phyloP scores from a whole-genome alignment of 2,329 filamentous ascomycete species.

The Juglanconis sp. region DNA sequence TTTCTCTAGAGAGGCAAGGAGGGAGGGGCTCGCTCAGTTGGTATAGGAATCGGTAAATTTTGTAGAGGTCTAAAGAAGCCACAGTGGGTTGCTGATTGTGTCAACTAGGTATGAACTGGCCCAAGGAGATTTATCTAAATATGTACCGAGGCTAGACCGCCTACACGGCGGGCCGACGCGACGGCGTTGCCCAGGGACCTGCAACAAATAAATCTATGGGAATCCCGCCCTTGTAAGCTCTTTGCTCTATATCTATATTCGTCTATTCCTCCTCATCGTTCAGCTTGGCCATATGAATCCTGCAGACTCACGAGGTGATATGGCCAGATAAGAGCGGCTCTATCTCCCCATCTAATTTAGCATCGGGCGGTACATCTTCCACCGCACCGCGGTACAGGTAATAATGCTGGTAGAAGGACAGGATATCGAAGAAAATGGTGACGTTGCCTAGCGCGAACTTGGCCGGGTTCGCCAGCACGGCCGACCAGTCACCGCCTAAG shows the following conservation, averaged over 20 bases:
- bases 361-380: slow-evolving; percentile 1
- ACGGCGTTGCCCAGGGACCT: no score
- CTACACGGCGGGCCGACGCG: no score
- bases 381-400: slow-evolving; percentile 12
- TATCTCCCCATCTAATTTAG: neutral
- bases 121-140: no score
- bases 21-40: no score
- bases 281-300: neutral
- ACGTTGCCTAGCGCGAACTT: slow-evolving; percentile 15
- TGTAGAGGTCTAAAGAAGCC: no score
- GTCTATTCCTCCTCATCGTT: neutral
- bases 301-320: neutral
- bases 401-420: slow-evolving; percentile 8
- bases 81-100: no score
- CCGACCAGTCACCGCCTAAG: slow-evolving; percentile 2
- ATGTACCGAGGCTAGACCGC: no score
- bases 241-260: neutral
- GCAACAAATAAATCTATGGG: no score
- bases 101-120: no score
- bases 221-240: no score
- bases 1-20: no score
- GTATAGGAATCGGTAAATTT: no score
- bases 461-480: slow-evolving; percentile 11
- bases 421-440: slow-evolving; percentile 12
- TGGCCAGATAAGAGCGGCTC: slow-evolving; percentile 3